Base-by-base conservation (phyloP, 257 asterid species). In the Jaltomata sinuosa region DNA sequence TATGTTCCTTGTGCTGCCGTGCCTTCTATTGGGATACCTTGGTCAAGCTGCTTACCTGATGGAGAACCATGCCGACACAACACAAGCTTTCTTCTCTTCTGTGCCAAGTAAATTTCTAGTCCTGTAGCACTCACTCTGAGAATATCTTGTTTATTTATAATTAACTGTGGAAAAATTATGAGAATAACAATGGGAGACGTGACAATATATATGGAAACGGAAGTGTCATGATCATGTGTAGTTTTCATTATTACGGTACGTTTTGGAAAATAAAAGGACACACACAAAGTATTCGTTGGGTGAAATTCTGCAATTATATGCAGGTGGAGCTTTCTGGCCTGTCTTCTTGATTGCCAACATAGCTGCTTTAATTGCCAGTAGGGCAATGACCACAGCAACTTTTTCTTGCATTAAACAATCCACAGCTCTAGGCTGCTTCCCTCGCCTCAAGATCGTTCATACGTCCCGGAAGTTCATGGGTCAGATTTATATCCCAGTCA, bases 1-100 rank as follows among this genome's bases (percentile, higher is more conserved):
- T 88, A 86, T 90, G 87, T 88, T 92, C 85, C 94, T 95, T 83
- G 99, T 97, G 83, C 90, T 95, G 81, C 99, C 99, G 76, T 95
- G 98, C 93, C 99, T 97, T 90, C 89, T 97, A 47, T 81, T 97
- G 97, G 99, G 99, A 79, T 97, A 97, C 92, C 92, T 94, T 88
- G 99, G 99, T 85, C 99, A 97, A 92, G 99, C 99, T 54, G 99
- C 99, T 62, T 97, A 95, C 89, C 97, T 97, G 84, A 91, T 95
- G 99, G 95, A 91, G 92, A 91, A 97, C 88, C 97, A 94, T 25
- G 95, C 93, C 25, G 98, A 97, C 91, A 94, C 98, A 55, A 92
- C 97, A 67, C 97, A 97, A 88, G 98, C 98, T 84, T 97, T 97
- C 92, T 97, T 95, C 88, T 87, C 97, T 84, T 93, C 99, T 85